Evolutionary conservation across 2,329 filamentous ascomycete species (phyloP), one percentile per base, ranked within the genome.

Genomic region (Huntiella moniliformis): DNA sequence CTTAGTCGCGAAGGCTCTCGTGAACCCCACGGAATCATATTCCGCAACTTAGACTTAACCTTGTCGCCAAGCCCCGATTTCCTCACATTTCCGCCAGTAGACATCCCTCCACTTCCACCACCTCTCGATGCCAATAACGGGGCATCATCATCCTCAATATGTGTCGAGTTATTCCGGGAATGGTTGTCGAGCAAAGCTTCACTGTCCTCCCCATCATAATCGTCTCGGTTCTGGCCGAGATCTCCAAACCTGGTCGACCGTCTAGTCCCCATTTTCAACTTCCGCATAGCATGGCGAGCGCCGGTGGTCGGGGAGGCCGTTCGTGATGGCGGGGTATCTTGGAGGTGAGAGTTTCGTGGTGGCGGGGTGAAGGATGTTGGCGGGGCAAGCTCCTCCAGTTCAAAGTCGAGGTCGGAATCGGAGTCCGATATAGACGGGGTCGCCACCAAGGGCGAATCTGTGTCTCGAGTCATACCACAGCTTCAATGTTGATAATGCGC

Each of bases 351-450:
- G 60, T 56, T 54, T 58, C 55, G 52, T 57, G n/a, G 63, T 62
- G 49, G 63, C 57, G 57, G 37, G 13, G 36, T 22, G 12, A 42
- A 54, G 32, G 56, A 56, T 15, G 58, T 59, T 48, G 57, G 57
- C 46, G 82, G 81, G 57, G 87, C 82, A 53, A 91, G 76, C 66
- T 88, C 83, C 56, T 84, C 72, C 54, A 85, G 70, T 55, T 87
- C 80, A 56, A 91, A 68, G 52, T 83, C 79, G 54, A 79, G 73
- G 58, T 88, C 81, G 51, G 63, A 61, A 47, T 79, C 65, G 42
- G 79, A 83, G 59, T 87, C 82, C 62, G 77, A 67, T 55, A 39
- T 22, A 16, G 44, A 40, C 22, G 22, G 22, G 10, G 22, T 28
- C 22, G 22, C 22, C 22, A 28, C 22, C 22, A 28, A 28, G 6